phyloP scores from a whole-genome alignment of 768 basidiomycete species.

The Imleria badia region DNA sequence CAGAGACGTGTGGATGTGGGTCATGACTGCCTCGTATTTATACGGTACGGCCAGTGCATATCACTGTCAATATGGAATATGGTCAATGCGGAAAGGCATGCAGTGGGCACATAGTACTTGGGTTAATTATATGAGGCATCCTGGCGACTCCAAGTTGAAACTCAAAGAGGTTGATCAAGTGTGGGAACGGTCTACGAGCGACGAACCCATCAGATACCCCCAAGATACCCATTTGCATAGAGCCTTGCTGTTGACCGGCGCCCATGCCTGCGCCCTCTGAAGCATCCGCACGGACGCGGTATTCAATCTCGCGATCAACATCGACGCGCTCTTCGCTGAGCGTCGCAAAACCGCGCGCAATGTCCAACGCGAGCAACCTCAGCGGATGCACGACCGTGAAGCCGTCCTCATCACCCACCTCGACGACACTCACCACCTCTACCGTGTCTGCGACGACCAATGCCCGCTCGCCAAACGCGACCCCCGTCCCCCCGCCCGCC shows the following conservation, averaged over 20 bases:
- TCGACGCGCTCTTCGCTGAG: constrained; percentile 44
- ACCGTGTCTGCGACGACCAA: constrained; percentile 22
- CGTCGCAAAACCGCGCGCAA: constrained; percentile 50
- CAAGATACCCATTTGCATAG: constrained; percentile 16
- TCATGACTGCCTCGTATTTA: too few species aligned
- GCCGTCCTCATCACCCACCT: constrained; percentile 27
- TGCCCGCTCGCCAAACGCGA: constrained; percentile 50
- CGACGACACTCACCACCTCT: constrained; percentile 27
- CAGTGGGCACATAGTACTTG: too few species aligned
- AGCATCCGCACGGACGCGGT: constrained; percentile 45
- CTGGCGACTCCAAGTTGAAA: too few species aligned
- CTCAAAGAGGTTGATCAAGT: too few species aligned
- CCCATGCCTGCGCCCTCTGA: constrained; percentile 47
- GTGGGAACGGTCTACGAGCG: too few species aligned
- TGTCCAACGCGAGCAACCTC: constrained; percentile 48
- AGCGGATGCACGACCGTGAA: constrained; percentile 55
- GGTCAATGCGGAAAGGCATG: too few species aligned
- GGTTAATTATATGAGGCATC: too few species aligned
- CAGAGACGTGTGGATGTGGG: too few species aligned
- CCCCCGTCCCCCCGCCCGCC: constrained; percentile 42
- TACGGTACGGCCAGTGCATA: too few species aligned
- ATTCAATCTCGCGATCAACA: constrained; percentile 42
- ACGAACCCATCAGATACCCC: constrained; percentile 15
- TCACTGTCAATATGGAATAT: too few species aligned
- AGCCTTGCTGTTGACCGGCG: neutral